Base-by-base conservation (phyloP, 352 stramenopile species). In the Thalassiosira hispida region DNA sequence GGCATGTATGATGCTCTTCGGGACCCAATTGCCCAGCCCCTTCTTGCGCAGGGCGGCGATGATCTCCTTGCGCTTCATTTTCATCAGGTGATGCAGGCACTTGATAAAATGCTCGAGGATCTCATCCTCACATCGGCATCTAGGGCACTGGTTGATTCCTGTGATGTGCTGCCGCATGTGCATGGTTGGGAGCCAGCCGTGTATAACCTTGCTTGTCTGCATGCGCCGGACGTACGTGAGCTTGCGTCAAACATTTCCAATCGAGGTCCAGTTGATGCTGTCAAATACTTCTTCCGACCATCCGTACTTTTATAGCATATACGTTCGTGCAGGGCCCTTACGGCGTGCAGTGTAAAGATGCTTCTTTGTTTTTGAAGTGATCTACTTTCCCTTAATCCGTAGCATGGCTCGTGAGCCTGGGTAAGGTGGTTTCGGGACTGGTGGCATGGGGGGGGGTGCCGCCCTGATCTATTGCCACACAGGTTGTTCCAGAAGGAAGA, bases 161-260 rank as follows among this genome's bases (percentile, higher is more conserved):
- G 44, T 57, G 0, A 60, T 44, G 31, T 73, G 49, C 2, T 20
- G 20, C 22, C 18, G 2, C 25, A 66, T 65, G n/a, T 67, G 46
- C 20, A 53, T 59, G 0, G 46, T 56, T 12, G 70, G 70, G 2
- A 79, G 51, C 49, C 60, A 67, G 2, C 60, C 59, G 25, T 79
- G 70, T 60, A 79, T 72, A 9, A 66, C 57, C 25, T 79, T 79
- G 25, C 5, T 22, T 6, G 70, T 79, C 11, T 67, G 66, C 38
- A 55, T 56, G 2, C 23, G 22, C 22, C 18, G 6, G 14, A 3
- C 52, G 11, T 44, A 9, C 0, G 16, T 25, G 7, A 70, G n/a
- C 11, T 52, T 46, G 1, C 59, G 40, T 2, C 67, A 4, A 6
- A 77, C 69, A 3, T 11, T 35, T 12, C 57, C 57, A 11, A 70